phyloP scores from a whole-genome alignment of 2,329 filamentous ascomycete species.

The Aspergillus aculeatus region DNA sequence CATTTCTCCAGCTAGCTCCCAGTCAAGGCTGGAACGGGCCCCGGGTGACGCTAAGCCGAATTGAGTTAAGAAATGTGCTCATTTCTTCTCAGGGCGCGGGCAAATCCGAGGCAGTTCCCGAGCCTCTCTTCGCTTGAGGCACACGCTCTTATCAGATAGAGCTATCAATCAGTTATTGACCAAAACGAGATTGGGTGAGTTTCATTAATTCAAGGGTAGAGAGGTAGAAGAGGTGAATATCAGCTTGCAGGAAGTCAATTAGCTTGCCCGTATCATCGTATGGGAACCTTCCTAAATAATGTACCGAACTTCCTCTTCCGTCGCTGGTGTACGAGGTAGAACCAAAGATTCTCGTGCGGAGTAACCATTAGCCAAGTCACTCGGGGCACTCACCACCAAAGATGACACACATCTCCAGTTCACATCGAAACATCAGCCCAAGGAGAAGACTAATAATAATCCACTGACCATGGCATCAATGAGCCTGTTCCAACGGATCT shows the following conservation, averaged over 20 bases:
- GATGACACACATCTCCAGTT: background rate
- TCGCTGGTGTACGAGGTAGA: background rate
- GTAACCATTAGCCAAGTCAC: background rate
- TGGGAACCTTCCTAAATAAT: background rate
- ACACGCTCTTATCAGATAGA: background rate
- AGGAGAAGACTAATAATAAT: background rate
- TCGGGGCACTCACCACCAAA: background rate
- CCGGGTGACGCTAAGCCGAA: slow-evolving; percentile 10
- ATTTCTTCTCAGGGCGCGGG: slow-evolving; percentile 27
- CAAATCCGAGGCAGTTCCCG: slow-evolving; percentile 6
- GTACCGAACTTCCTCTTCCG: background rate
- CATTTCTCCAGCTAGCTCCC: too few relatives aligned
- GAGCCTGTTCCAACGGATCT: background rate
- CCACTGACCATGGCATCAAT: background rate
- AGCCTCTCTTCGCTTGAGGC: background rate
- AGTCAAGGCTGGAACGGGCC: background rate
- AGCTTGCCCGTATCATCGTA: too few relatives aligned
- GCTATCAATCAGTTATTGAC: background rate
- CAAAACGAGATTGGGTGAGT: too few relatives aligned
- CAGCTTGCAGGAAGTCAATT: too few relatives aligned
- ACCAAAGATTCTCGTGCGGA: background rate
- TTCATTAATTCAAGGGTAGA: too few relatives aligned
- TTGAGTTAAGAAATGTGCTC: slow-evolving; percentile 30
- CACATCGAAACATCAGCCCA: background rate
- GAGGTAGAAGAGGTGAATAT: too few relatives aligned